Evolutionary conservation across 1,284 basidiomycete genomes (phyloP).

Genomic region (Veloboletus limbatus): DNA sequence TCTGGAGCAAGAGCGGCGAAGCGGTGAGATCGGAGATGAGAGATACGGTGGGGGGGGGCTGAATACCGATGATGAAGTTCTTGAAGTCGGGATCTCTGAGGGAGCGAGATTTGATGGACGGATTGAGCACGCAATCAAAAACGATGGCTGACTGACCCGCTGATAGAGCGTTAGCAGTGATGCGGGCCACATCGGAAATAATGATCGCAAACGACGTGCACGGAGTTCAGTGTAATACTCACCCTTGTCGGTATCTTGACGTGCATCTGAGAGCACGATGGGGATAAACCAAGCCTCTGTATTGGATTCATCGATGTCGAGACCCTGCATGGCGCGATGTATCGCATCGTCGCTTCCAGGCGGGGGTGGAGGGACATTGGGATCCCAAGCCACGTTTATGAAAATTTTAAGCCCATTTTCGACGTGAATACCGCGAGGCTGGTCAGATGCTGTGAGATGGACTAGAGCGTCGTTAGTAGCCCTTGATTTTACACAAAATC

Average conservation of each 20-base stretch:
- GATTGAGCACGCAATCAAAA: conserved; percentile 67
- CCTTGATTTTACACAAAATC: conserved; percentile 34
- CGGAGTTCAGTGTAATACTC: conserved; percentile 16
- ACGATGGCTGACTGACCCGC: conserved; percentile 67
- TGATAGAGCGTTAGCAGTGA: conserved; percentile 27
- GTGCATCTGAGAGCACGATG: conserved; percentile 65
- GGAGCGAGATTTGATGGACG: conserved; percentile 53
- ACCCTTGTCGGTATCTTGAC: conserved; percentile 70
- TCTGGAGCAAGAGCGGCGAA: conserved; percentile 51
- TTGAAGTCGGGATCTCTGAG: conserved; percentile 63
- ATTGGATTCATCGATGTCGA: conserved; percentile 39
- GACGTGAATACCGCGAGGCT: conserved; percentile 27
- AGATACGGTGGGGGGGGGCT: neutral
- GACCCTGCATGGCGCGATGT: conserved; percentile 51
- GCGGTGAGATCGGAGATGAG: conserved; percentile 11
- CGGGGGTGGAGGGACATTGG: conserved; percentile 64
- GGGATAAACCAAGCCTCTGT: conserved; percentile 59
- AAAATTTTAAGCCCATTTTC: conserved; percentile 60
- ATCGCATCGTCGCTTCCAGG: conserved; percentile 53
- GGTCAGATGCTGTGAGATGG: conserved; percentile 7
- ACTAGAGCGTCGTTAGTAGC: conserved; percentile 17
- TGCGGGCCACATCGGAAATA: conserved; percentile 5
- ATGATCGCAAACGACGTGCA: conserved; percentile 3
- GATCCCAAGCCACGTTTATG: conserved; percentile 68
- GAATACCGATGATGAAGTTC: conserved; percentile 62